phyloP scores from a whole-genome alignment of 2,329 filamentous ascomycete genomes.

The Microascus cirrosus region DNA sequence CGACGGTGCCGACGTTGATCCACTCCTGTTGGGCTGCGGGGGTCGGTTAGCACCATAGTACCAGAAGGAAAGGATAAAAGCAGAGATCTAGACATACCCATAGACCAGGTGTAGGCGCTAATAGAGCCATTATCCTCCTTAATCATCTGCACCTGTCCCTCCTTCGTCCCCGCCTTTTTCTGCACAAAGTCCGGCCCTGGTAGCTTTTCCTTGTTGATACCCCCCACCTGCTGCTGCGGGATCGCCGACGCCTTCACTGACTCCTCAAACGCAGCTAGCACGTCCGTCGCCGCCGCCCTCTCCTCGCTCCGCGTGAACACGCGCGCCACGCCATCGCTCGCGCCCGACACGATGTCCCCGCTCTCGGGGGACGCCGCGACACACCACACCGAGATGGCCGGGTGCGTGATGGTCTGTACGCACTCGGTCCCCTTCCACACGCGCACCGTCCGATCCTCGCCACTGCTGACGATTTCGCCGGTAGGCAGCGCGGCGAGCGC shows the following conservation, averaged over 20 bases:
- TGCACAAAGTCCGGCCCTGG: conserved; percentile 80
- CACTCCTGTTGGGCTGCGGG: conserved; percentile 53
- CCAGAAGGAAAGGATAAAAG: conserved; percentile 8
- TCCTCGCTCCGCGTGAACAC: conserved; percentile 68
- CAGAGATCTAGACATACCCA: conserved; percentile 21
- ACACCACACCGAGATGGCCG: conserved; percentile 91
- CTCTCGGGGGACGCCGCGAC: conserved; percentile 73
- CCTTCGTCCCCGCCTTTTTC: conserved; percentile 78
- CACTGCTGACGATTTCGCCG: conserved; percentile 81
- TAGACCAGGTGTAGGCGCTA: conserved; percentile 82
- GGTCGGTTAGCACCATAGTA: background rate
- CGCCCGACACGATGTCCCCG: conserved; percentile 87
- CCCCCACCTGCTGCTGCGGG: conserved; percentile 74
- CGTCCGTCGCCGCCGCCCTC: conserved; percentile 57
- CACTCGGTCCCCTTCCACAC: conserved; percentile 79
- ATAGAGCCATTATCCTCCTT: conserved; percentile 69
- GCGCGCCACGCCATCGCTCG: conserved; percentile 77
- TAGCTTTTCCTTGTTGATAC: conserved; percentile 84
- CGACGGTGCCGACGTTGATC: conserved; percentile 87
- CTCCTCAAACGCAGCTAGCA: conserved; percentile 66
- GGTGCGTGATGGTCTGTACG: conserved; percentile 91
- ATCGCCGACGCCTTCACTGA: conserved; percentile 76
- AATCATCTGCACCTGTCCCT: conserved; percentile 92
- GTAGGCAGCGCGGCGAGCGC: conserved; percentile 65
- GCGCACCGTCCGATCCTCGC: conserved; percentile 86